These are phyloP conservation scores for Calonectria henricotiae DNA, from an alignment of 2,329 filamentous ascomycete species.

Conservation along the genomic window DNA sequence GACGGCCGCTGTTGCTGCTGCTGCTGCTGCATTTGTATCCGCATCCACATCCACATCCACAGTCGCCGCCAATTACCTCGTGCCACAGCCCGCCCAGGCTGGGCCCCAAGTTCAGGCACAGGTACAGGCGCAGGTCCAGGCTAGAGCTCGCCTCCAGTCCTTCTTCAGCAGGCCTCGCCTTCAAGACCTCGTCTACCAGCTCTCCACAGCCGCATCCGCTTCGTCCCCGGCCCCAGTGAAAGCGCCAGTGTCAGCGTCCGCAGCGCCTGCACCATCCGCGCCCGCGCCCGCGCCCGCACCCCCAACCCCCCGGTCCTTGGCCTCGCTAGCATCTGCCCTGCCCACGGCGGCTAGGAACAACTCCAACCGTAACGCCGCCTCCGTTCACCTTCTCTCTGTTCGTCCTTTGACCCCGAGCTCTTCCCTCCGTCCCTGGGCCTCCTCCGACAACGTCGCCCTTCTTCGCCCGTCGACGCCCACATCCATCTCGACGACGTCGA, in stretches of 20 bases:
- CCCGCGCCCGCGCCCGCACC: conserved; percentile 3
- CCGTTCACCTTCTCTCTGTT: conserved; percentile 48
- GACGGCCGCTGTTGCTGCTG: neutral
- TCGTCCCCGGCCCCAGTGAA: conserved; percentile 34
- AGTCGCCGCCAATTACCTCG: conserved; percentile 48
- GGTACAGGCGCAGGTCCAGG: conserved; percentile 40
- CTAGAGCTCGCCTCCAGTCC: conserved; percentile 46
- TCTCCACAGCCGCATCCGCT: conserved; percentile 40
- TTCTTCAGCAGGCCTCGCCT: conserved; percentile 46
- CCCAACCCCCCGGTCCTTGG: conserved; percentile 46
- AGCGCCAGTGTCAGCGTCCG: conserved; percentile 24
- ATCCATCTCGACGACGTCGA: conserved; percentile 36
- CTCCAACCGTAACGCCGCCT: conserved; percentile 30
- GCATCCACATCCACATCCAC: conserved; percentile 23
- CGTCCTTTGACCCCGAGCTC: conserved; percentile 46
- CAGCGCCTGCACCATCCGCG: conserved; percentile 16
- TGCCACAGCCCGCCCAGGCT: conserved; percentile 42
- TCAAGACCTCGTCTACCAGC: conserved; percentile 43
- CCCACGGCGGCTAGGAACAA: conserved; percentile 21
- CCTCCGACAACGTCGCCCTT: conserved; percentile 46
- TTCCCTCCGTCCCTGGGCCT: conserved; percentile 45
- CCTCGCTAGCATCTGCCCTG: conserved; percentile 46
- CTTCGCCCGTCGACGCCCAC: conserved; percentile 30
- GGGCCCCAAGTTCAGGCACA: conserved; percentile 32
- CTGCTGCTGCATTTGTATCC: conserved; percentile 12